Evolutionary conservation across 73 alveolate species (phyloP), one percentile per base, ranked within the genome.

Genomic region (Blepharisma japonicum): DNA sequence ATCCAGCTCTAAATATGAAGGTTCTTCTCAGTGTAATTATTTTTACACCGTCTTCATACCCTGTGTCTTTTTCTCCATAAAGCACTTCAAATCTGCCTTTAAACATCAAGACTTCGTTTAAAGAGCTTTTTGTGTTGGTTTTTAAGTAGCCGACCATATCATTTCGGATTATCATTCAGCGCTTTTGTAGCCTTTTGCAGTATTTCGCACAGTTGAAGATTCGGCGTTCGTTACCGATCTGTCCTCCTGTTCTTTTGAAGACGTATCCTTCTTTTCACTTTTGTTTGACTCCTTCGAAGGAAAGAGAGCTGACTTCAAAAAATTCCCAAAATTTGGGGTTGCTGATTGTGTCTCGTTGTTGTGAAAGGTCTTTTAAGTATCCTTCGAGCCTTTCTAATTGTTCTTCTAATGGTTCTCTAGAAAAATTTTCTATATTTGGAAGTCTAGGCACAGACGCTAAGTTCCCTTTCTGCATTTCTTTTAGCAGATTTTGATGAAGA

Each of bases 11-110:
- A 18, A 85, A 46, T 5, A 48, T 23, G 9, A 87, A 48, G 23
- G 67, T 55, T 48, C 94, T 80, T 5, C 56, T 46, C 18, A 80
- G 55, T 20, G 81, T 84, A 4, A n/a, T 9, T 25, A 87, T 70
- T 14, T 79, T 39, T 20, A 87, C 71, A 20, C 85, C 87, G 25
- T 55, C 68, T 18, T 79, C 82, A n/a, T 81, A 70, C 46, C 85
- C 85, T 49, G 91, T 70, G 46, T 71, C 83, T 9, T 45, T 48
- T 51, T 51, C 66, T 18, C 74, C 74, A 18, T 61, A 9, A 1
- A 61, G 14, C 23, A 61, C 47, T 61, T 61, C 50, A 5, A 61
- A 61, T 5, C 23, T 61, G 4, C 66, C 66, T 4, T 51, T 51
- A 18, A 51, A 51, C 66, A 51, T 51, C 21, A 51, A 4, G 66